These are phyloP conservation scores for Potentilla sterilis DNA, from an alignment of 306 rosid species.

Conservation along the genomic window DNA sequence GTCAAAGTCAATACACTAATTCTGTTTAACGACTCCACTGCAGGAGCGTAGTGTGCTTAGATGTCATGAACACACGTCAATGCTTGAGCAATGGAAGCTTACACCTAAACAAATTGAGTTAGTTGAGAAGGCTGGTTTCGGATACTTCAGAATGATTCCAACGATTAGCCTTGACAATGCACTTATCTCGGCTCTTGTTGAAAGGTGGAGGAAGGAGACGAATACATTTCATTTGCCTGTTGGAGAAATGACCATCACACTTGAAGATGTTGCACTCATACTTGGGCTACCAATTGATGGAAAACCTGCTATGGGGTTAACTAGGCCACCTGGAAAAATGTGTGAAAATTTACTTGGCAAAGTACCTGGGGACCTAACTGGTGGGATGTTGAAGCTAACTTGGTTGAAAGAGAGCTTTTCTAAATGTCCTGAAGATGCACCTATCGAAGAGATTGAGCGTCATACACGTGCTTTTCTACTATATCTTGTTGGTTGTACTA, in stretches of 20 bases:
- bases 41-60: slow-evolving; percentile 93
- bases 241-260: slow-evolving; percentile 88
- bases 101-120: slow-evolving; percentile 67
- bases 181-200: slow-evolving; percentile 81
- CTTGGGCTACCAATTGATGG: slow-evolving; percentile 85
- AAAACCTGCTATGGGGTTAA: slow-evolving; percentile 53
- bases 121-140: slow-evolving; percentile 86
- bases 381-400: slow-evolving; percentile 90
- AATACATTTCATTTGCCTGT: slow-evolving; percentile 76
- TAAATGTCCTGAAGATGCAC: slow-evolving; percentile 68
- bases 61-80: slow-evolving; percentile 90
- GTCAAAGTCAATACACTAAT: background rate
- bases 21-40: background rate
- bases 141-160: slow-evolving; percentile 67
- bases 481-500: slow-evolving; percentile 79
- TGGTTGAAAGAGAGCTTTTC: slow-evolving; percentile 90
- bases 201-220: slow-evolving; percentile 96
- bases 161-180: slow-evolving; percentile 86
- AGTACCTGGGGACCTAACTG: slow-evolving; percentile 79
- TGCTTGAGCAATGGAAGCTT: slow-evolving; percentile 94
- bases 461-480: slow-evolving; percentile 82
- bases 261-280: slow-evolving; percentile 81
- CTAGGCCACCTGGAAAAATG: slow-evolving; percentile 29
- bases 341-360: slow-evolving; percentile 43
- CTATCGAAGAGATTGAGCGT: slow-evolving; percentile 47